phyloP scores from a whole-genome alignment of 768 basidiomycete species.

The Lentinula sp. region DNA sequence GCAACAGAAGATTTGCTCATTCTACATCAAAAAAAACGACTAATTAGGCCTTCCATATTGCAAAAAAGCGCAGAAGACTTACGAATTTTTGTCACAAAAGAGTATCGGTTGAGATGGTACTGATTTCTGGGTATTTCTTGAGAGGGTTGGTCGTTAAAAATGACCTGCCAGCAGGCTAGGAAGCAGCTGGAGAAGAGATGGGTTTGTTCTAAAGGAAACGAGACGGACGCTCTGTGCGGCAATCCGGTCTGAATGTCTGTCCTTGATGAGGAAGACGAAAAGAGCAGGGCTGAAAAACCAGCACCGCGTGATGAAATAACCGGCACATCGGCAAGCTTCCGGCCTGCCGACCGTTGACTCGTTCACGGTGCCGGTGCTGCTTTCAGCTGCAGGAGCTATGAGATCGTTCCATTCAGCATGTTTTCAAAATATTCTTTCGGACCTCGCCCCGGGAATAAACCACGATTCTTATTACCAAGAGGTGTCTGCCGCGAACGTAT shows the following conservation, averaged over 20 bases:
- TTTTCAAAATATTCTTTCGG: too few species aligned
- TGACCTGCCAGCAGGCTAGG: slow-evolving; percentile 90
- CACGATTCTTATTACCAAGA: too few species aligned
- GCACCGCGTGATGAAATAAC: background rate
- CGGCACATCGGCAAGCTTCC: background rate
- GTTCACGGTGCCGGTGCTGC: background rate
- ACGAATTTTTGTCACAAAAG: slow-evolving; percentile 22
- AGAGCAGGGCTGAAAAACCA: slow-evolving; percentile 17
- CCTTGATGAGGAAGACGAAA: slow-evolving; percentile 35
- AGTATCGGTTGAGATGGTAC: slow-evolving; percentile 30
- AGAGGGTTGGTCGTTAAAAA: slow-evolving; percentile 75
- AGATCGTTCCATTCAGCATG: too few species aligned
- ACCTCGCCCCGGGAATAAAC: too few species aligned
- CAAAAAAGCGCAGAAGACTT: slow-evolving; percentile 13
- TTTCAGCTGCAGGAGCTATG: background rate
- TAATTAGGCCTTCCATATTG: background rate
- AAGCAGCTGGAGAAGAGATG: slow-evolving; percentile 47
- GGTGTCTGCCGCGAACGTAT: too few species aligned
- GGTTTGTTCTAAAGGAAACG: slow-evolving; percentile 30
- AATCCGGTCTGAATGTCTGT: slow-evolving; percentile 30
- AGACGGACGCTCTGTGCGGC: slow-evolving; percentile 31
- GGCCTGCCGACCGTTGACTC: background rate
- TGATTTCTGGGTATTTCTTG: slow-evolving; percentile 48
- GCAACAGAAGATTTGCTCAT: slow-evolving; percentile 91
- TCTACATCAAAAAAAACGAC: slow-evolving; percentile 33